Base-by-base conservation (phyloP, 2,329 filamentous ascomycete species). In the Colletotrichum noveboracense region DNA sequence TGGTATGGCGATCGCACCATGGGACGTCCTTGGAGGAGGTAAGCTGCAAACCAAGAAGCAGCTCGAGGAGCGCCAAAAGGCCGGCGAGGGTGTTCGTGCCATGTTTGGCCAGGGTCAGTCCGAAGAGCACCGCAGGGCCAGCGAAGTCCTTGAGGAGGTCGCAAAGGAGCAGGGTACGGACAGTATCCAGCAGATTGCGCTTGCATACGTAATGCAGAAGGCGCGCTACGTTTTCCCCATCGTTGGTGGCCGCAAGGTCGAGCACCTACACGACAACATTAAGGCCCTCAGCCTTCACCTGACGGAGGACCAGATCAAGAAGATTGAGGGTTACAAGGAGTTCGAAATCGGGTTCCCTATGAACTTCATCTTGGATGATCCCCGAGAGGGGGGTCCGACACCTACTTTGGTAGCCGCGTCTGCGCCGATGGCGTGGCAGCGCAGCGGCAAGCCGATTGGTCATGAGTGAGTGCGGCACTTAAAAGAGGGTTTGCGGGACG, bases 291-390 rank as follows among this genome's bases (percentile, higher is more conserved):
- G 80, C 6, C 80, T 93, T 38, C 78, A 81, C 28, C 82, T 93
- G 66, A 87, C 86, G 0, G 83, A 87, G 0, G 86, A 89, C 9
- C 89, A 93, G 69, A 84, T 93, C 10, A 81, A 84, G 32, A 86
- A 88, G 76, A 89, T 93, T 73, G 91, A 93, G 76, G 81, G 80
- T 4, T 87, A 89, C 14, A 83, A 84, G 62, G 80, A 85, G 3
- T 93, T 93, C 77, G 88, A 92, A 24, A 38, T 87, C 32, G 91
- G 91, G 0, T 93, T 91, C 82, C 91, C 91, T 0, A 81, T 83
- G 80, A 85, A 81, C 76, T 84, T 89, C 74, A 79, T 89, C 52
- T 78, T 82, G 32, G 77, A 77, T 0, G 83, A 83, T 30, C 76
- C 81, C 2, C 76, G 66, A 8, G 76, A 76, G n/a, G 75, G 75